These are phyloP conservation scores for Aspergillus hortae DNA, from an alignment of 2,329 filamentous ascomycete genomes.

Conservation along the genomic window DNA sequence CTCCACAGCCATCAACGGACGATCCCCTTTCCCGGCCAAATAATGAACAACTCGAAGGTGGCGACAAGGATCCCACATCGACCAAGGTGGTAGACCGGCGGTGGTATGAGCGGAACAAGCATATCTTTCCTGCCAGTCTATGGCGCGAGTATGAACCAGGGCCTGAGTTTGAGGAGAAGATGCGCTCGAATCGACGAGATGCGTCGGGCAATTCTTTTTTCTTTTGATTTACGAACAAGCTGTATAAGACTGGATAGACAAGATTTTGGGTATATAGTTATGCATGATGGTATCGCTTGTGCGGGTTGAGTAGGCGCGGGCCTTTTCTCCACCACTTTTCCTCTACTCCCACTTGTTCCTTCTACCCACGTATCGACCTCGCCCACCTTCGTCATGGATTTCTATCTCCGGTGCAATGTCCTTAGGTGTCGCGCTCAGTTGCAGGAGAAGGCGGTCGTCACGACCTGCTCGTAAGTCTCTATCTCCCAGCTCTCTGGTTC, in stretches of 20 bases:
- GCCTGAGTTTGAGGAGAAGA: constrained; percentile 66
- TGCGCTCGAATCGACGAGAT: constrained; percentile 72
- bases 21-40: constrained; percentile 46
- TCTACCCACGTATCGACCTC: not conserved
- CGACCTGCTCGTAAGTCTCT: constrained; percentile 71
- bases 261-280: constrained; percentile 11
- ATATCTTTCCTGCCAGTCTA: constrained; percentile 92
- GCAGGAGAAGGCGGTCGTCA: constrained; percentile 71
- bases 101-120: constrained; percentile 97
- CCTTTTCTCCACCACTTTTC: not conserved
- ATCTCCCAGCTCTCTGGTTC: not conserved
- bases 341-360: not conserved
- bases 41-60: constrained; percentile 66
- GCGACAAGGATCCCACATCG: constrained; percentile 68
- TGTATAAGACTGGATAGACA: constrained; percentile 5
- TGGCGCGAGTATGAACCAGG: constrained; percentile 95
- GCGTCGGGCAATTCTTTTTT: constrained; percentile 91
- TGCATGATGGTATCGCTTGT: not conserved
- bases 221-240: constrained; percentile 46
- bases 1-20: constrained; percentile 27
- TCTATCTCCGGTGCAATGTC: constrained; percentile 72
- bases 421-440: constrained; percentile 71
- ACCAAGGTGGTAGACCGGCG: constrained; percentile 94
- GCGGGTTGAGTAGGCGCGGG: not conserved
- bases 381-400: constrained; percentile 58